Evolutionary conservation across 306 rosid species (phyloP), one percentile per base, ranked within the genome.

Genomic region (Lablab purpureus): DNA sequence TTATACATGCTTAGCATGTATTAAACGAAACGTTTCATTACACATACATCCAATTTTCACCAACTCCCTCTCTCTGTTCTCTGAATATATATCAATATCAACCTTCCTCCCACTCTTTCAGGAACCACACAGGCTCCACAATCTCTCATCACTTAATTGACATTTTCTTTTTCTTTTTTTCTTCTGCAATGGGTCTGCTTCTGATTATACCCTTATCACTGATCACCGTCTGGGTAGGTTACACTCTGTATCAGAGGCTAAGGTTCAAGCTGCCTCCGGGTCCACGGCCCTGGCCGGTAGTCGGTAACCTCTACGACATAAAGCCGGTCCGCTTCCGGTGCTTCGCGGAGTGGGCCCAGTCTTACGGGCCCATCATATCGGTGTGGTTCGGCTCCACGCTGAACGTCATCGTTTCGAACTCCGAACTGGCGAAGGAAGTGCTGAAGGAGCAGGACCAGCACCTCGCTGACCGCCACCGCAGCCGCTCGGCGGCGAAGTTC

Each of bases 261-360:
- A 81, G 92, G 22, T 94, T 84, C 91, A 89, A 82, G 85, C 94
- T 92, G 37, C 98, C 98, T 0, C 98, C 98, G 0, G 98, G 97
- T 2, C 98, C 98, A 0, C 87, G 88, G 0, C 89, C 98, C 0
- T 87, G 87, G 94, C 97, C 98, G 6, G 73, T 94, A 0, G 93
- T 94, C 37, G 98, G 98, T 4, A 94, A 94, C 84, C 97, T 94
- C 43, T 89, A 91, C 85, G 90, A 91, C 84, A 82, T 94, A 1
- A 88, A 89, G 43, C 98, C 97, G 1, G 93, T 92, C 17, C 78
- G 97, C 36, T 89, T 94, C 90, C 90, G 97, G 0, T 94, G 97
- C 87, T 94, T 83, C 40, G 86, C 92, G 0, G 94, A 94, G 70
- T 94, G 97, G 98, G 90, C 98, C 0, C 85, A 90, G 23, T 36